A percentile compares a stretch with the other conserved stretches of the same genome.
phyloP scores from a whole-genome alignment of 352 stramenopile genomes.

The Thalassiosira exigua region DNA sequence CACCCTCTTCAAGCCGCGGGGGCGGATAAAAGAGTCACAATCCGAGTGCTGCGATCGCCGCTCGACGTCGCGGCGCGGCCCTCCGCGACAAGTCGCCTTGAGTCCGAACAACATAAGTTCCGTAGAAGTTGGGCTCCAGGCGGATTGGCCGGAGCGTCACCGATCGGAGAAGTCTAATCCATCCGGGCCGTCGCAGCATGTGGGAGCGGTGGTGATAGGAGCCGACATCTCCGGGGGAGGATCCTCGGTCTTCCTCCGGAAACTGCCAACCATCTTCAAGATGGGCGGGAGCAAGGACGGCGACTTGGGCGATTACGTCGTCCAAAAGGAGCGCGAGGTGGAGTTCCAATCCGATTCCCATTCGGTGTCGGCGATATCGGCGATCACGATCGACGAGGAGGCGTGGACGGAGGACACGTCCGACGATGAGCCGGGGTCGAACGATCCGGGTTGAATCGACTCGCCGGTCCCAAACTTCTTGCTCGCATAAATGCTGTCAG shows the following conservation, averaged over 20 bases:
- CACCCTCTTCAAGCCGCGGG: background rate
- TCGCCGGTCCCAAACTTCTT: too few relatives aligned
- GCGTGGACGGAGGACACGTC: too few relatives aligned
- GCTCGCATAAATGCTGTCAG: too few relatives aligned
- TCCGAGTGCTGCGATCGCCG: background rate
- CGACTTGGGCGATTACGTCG: background rate
- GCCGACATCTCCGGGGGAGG: background rate
- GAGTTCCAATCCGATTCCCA: background rate
- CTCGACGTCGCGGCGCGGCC: background rate
- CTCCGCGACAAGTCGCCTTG: background rate
- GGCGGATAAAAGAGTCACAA: background rate
- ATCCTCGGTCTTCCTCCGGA: slow-evolving; percentile 19
- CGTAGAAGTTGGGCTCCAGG: too few relatives aligned
- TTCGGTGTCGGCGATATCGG: background rate
- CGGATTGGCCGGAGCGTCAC: background rate
- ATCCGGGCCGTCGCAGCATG: too few relatives aligned
- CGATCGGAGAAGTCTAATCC: background rate
- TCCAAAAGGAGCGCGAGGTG: background rate
- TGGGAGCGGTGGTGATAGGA: background rate
- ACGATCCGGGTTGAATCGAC: too few relatives aligned
- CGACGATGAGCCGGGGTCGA: too few relatives aligned
- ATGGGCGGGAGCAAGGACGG: slow-evolving; percentile 8
- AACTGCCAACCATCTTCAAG: slow-evolving; percentile 40
- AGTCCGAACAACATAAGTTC: background rate
- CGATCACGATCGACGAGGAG: background rate